A percentile compares a stretch with the other conserved stretches of the same genome.
Conservation (phyloP, 441 rosid species). For the Adansonia rubrostipa region DNA sequence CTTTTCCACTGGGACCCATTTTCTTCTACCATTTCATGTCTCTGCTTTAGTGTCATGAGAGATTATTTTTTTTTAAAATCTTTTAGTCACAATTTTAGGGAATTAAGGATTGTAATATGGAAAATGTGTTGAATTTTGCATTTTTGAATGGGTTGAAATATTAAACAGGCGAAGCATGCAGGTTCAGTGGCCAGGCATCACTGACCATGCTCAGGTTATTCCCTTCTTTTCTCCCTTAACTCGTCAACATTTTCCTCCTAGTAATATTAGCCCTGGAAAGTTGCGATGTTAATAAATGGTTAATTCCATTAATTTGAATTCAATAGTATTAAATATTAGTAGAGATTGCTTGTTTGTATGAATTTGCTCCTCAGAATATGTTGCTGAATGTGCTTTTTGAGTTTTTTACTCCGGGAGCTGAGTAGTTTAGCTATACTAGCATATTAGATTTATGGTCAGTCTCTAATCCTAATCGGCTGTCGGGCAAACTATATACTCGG, state of each 20-base stretch:
- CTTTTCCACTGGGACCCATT: constrained; percentile 68
- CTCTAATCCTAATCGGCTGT: background rate
- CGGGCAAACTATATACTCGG: background rate
- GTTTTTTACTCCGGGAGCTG: background rate
- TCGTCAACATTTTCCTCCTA: background rate
- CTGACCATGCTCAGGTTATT: constrained; percentile 92
- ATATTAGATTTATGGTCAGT: background rate
- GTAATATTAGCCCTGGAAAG: background rate
- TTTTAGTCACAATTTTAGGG: background rate
- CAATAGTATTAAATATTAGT: background rate
- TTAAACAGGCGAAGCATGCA: constrained; percentile 93
- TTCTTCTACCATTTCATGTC: background rate
- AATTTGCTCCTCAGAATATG: background rate
- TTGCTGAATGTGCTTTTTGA: background rate
- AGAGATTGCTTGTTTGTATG: background rate
- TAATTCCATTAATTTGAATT: background rate
- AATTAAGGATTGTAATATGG: background rate
- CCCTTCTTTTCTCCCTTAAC: background rate
- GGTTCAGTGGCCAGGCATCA: constrained; percentile 92
- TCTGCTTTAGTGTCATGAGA: background rate
- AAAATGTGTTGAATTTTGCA: constrained; percentile 34
- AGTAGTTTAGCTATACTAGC: background rate
- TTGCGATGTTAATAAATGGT: background rate
- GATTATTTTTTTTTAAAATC: background rate
- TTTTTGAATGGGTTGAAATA: constrained; percentile 93